Base-by-base conservation (phyloP, 306 rosid species). In the Quercus ilex region DNA sequence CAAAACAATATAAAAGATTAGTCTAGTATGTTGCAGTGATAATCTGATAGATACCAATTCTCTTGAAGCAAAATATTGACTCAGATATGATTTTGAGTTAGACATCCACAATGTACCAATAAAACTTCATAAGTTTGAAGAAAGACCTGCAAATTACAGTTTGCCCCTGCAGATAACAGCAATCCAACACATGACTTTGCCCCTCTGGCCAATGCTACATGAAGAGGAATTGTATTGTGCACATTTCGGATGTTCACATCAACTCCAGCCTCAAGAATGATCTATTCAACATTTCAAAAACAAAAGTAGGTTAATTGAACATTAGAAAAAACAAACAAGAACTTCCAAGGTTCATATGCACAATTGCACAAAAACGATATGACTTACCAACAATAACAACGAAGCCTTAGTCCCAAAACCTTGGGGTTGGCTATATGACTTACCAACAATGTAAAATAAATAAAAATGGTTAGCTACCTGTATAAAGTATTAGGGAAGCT, bases 181-280 rank as follows among this genome's bases (percentile, higher is more conserved):
- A 95, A 87, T 77, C 96, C 90, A 81, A 93, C 87, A 79, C 98
- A 93, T 79, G 94, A 88, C 88, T 93, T 95, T 35, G 99, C 97
- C 67, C 99, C 99, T 89, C 98, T 89, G 85, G 98, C 98, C 83
- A 95, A 80, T 35, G 99, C 97, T 74, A 95, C 92, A 75, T 95
- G 99, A 79, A 95, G 97, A 72, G 99, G 99, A 83, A 93, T 90
- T 74, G 93, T 93, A 85, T 93, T 93, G 87, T 93, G 97, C 83
- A 87, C 91, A 89, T 91, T 93, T 75, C 90, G 89, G 73, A 91
- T 91, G 91, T 95, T 93, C 85, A 93, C 99, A 89, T 89, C 89
- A 70, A 95, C 96, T 59, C 98, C 97, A 64, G 93, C 98, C 76
- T 90, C 87, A 77, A 95, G 94, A 83, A 95, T 95, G 82, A 93